Conservation (phyloP, 306 rosid species). For the Dalbergia cultrata region DNA sequence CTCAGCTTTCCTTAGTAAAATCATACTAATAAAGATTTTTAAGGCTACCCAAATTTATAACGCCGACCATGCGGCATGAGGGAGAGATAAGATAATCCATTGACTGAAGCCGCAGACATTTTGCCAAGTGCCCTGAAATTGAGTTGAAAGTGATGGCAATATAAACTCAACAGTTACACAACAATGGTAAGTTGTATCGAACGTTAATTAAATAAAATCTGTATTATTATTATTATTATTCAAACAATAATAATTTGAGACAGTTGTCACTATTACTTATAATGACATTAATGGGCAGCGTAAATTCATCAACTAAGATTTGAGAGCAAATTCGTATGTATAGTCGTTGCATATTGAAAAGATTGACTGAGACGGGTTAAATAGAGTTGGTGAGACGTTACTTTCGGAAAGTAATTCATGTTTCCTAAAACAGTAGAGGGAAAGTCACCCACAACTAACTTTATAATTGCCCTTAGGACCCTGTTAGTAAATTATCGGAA, state of each 20-base stretch:
- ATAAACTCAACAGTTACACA: too few relatives aligned
- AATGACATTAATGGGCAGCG: background rate
- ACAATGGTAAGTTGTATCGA: background rate
- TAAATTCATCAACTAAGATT: background rate
- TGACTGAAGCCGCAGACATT: background rate
- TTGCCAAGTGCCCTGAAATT: background rate
- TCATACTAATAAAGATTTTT: too few relatives aligned
- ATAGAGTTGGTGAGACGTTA: conserved; percentile 42
- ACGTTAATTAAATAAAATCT: background rate
- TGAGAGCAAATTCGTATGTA: too few relatives aligned
- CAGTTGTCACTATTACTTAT: background rate
- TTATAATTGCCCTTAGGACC: conserved; percentile 2
- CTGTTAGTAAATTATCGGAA: background rate
- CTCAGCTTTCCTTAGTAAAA: too few relatives aligned
- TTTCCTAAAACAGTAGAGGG: conserved; percentile 7
- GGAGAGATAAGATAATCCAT: too few relatives aligned
- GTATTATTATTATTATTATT: background rate
- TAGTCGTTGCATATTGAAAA: too few relatives aligned
- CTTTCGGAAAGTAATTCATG: conserved; percentile 43
- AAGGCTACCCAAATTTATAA: background rate
- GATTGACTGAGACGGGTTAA: background rate
- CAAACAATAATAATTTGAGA: background rate
- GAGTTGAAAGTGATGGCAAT: too few relatives aligned
- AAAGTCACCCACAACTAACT: conserved; percentile 38
- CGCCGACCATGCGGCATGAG: background rate